These are phyloP conservation scores for Acacia acuminata DNA, from an alignment of 306 rosid species.

Conservation along the genomic window DNA sequence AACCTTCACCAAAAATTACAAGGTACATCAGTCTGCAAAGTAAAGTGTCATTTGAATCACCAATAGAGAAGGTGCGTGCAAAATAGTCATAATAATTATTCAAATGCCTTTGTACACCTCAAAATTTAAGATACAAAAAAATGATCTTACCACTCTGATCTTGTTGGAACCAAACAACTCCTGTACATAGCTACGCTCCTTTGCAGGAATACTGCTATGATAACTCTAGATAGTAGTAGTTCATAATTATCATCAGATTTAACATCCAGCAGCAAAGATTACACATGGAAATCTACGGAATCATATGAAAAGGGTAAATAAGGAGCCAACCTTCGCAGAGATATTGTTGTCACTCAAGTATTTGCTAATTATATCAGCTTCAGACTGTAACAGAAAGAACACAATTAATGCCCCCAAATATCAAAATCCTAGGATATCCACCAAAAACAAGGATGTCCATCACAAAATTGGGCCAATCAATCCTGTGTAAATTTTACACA, in stretches of 20 bases:
- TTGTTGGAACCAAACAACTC: slow-evolving; percentile 82
- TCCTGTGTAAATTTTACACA: slow-evolving; percentile 17
- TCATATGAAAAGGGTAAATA: slow-evolving; percentile 28
- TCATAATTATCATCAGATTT: slow-evolving; percentile 39
- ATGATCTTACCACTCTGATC: slow-evolving; percentile 79
- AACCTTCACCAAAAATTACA: slow-evolving; percentile 55
- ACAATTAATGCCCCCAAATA: slow-evolving; percentile 24
- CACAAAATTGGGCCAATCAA: slow-evolving; percentile 22
- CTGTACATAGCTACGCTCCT: slow-evolving; percentile 81
- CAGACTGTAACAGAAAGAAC: slow-evolving; percentile 60
- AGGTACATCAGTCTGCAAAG: slow-evolving; percentile 29
- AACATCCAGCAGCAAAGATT: slow-evolving; percentile 18
- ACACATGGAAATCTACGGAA: slow-evolving; percentile 12
- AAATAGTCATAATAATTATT: slow-evolving; percentile 9
- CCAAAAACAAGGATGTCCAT: slow-evolving; percentile 14
- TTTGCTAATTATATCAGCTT: slow-evolving; percentile 74
- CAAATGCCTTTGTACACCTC: slow-evolving; percentile 26
- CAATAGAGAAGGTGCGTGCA: slow-evolving; percentile 24
- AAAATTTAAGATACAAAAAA: slow-evolving; percentile 25
- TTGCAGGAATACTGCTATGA: slow-evolving; percentile 79
- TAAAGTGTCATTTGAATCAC: slow-evolving; percentile 20
- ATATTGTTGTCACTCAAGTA: slow-evolving; percentile 71
- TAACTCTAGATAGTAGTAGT: slow-evolving; percentile 59
- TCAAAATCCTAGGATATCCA: slow-evolving; percentile 20
- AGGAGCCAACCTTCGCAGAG: slow-evolving; percentile 75